These are phyloP conservation scores for Aspergillus versicolor DNA, from an alignment of 2,329 filamentous ascomycete genomes.

Conservation along the genomic window DNA sequence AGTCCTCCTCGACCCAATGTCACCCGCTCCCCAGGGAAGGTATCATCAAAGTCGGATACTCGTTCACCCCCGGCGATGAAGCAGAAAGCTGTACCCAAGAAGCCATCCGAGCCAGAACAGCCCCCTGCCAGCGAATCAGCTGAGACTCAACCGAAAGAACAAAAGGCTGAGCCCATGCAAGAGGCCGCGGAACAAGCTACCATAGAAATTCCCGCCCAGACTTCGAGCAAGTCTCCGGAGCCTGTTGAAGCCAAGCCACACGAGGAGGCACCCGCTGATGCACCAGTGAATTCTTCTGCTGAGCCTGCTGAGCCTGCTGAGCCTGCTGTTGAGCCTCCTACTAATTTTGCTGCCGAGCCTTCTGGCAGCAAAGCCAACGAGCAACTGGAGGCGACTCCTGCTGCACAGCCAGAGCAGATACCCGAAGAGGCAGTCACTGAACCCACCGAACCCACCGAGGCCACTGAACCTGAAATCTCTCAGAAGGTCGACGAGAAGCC, in stretches of 20 bases:
- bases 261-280: slow-evolving; percentile 2
- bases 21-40: slow-evolving; percentile 24
- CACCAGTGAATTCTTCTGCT: background rate
- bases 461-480: background rate
- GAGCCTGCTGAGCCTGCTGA: slow-evolving; percentile 5
- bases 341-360: background rate
- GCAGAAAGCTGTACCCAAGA: slow-evolving; percentile 17
- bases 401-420: background rate
- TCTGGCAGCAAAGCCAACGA: background rate
- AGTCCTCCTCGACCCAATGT: slow-evolving; percentile 35
- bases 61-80: slow-evolving; percentile 21
- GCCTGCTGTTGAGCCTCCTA: no score
- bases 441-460: no score
- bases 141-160: background rate
- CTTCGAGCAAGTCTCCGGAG: background rate
- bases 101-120: slow-evolving; percentile 10
- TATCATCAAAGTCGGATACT: slow-evolving; percentile 24
- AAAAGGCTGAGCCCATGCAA: slow-evolving; percentile 2
- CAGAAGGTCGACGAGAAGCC: slow-evolving; percentile 10
- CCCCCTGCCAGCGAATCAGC: slow-evolving; percentile 1
- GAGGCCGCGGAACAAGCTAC: background rate
- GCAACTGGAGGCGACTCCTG: background rate
- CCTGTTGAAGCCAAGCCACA: background rate
- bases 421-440: background rate
- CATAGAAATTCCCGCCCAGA: background rate